Conservation (phyloP, 257 asterid genomes). For the Thymus mandschuricus region DNA sequence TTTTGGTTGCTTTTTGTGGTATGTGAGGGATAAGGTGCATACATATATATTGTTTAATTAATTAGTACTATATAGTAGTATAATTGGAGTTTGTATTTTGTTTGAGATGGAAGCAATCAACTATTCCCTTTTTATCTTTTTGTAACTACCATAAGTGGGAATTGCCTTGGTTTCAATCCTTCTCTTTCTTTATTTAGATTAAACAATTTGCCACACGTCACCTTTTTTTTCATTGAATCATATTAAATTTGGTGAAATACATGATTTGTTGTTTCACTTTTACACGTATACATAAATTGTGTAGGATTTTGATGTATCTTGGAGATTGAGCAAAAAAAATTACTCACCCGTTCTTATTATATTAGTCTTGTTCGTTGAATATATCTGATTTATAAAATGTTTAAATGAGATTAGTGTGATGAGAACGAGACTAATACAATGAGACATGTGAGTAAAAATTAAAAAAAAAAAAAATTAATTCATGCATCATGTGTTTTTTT, state of each 20-base stretch:
- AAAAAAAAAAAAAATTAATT: too few species aligned
- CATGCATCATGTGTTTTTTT: not conserved
- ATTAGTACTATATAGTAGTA: too few species aligned
- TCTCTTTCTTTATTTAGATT: slow-evolving; percentile 38
- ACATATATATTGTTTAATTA: too few species aligned
- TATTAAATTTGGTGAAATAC: not conserved
- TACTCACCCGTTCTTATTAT: too few species aligned
- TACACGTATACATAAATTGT: not conserved
- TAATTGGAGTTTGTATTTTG: slow-evolving; percentile 24
- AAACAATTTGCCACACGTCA: slow-evolving; percentile 27
- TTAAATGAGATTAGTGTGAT: too few species aligned
- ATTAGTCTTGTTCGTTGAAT: too few species aligned
- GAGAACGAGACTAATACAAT: too few species aligned
- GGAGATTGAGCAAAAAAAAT: not conserved
- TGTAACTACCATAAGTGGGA: slow-evolving; percentile 44
- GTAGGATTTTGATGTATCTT: not conserved
- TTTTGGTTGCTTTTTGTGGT: slow-evolving; percentile 30
- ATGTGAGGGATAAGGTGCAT: slow-evolving; percentile 9
- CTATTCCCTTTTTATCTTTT: slow-evolving; percentile 46
- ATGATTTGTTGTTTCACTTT: not conserved
- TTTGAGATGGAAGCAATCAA: slow-evolving; percentile 73
- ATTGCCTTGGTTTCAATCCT: slow-evolving; percentile 45
- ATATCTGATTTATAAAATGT: too few species aligned
- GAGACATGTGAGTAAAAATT: too few species aligned
- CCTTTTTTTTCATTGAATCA: not conserved